phyloP scores from a whole-genome alignment of 345 rosid species.

The Carallia brachiata region DNA sequence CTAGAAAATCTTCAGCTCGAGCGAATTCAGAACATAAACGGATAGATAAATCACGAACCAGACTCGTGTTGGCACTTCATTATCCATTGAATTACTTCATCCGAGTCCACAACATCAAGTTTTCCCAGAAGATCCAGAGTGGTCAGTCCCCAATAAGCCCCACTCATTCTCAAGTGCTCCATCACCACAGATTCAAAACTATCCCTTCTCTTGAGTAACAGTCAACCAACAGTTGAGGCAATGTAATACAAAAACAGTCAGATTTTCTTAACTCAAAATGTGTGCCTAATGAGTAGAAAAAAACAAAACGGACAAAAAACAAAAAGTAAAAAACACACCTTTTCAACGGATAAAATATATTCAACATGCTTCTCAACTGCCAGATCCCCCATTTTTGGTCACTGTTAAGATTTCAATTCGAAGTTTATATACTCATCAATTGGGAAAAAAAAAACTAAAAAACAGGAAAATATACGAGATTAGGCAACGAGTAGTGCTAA shows the following conservation, averaged over 20 bases:
- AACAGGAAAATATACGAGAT: too few species aligned
- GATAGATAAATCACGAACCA: slow-evolving; percentile 37
- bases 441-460: too few species aligned
- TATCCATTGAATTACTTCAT: slow-evolving; percentile 71
- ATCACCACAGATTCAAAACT: slow-evolving; percentile 81
- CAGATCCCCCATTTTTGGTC: slow-evolving; percentile 57
- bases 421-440: not conserved
- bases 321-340: slow-evolving; percentile 32
- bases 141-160: slow-evolving; percentile 89
- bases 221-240: not conserved
- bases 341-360: slow-evolving; percentile 64
- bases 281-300: not conserved
- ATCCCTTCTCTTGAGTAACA: slow-evolving; percentile 54
- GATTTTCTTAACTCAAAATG: not conserved
- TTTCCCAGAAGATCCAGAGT: slow-evolving; percentile 74
- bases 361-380: slow-evolving; percentile 63
- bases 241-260: not conserved
- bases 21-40: too few species aligned
- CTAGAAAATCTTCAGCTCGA: too few species aligned
- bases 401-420: not conserved
- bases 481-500: too few species aligned
- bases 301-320: not conserved
- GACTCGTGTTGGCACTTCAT: slow-evolving; percentile 78
- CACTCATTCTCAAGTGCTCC: slow-evolving; percentile 90
- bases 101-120: slow-evolving; percentile 49